phyloP scores from a whole-genome alignment of 2,329 filamentous ascomycete genomes.

The Sporothrix curviconia region DNA sequence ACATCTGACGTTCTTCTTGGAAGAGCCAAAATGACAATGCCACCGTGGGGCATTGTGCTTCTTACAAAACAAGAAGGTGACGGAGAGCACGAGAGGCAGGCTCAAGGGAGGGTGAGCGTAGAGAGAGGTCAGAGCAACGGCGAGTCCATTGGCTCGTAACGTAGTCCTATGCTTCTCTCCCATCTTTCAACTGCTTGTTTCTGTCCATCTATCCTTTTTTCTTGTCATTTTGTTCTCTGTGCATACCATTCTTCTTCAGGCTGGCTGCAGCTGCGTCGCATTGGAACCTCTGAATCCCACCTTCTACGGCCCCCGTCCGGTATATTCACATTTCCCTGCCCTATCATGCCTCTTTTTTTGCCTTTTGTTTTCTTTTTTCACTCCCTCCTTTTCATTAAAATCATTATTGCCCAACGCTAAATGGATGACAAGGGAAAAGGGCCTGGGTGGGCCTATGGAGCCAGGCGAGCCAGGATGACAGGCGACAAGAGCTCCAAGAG shows the following conservation, averaged over 20 bases:
- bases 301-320: too few species aligned
- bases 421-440: neutral
- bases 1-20: too few species aligned
- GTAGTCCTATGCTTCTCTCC: too few species aligned
- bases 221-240: neutral
- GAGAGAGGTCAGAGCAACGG: too few species aligned
- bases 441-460: slow-evolving; percentile 10
- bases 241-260: neutral
- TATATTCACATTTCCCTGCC: neutral
- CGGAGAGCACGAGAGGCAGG: too few species aligned
- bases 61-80: too few species aligned
- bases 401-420: neutral
- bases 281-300: too few species aligned
- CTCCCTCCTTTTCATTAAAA: neutral
- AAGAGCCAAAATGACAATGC: too few species aligned
- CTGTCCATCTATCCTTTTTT: neutral
- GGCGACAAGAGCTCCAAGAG: neutral
- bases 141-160: too few species aligned
- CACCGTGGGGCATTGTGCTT: too few species aligned
- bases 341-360: neutral
- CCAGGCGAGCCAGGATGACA: neutral
- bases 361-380: neutral
- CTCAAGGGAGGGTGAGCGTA: too few species aligned
- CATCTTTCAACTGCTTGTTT: neutral
- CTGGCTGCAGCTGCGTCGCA: neutral